A percentile compares a stretch with the other conserved stretches of the same genome.
Evolutionary conservation across 75 land plant species (phyloP).

Genomic region (Sequoiadendron giganteum): DNA sequence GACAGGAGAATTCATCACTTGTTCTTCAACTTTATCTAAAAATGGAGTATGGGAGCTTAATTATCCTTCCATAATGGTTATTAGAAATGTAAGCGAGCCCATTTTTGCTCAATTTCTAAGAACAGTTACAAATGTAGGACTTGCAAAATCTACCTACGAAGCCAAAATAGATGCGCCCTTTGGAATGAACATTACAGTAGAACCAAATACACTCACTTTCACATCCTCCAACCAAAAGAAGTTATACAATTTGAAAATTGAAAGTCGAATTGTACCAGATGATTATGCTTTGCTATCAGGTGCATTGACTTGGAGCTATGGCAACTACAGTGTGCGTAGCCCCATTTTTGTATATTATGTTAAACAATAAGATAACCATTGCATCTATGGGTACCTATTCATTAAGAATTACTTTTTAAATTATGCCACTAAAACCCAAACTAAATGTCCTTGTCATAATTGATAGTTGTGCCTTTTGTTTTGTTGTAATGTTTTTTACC

Average conservation of each 20-base stretch:
- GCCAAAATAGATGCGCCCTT: conserved; percentile 33
- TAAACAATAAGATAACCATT: no score
- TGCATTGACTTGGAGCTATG: conserved; percentile 49
- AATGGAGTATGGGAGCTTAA: neutral
- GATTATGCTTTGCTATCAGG: conserved; percentile 16
- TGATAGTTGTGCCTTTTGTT: no score
- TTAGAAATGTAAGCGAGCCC: neutral
- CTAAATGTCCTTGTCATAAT: no score
- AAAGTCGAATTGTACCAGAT: neutral
- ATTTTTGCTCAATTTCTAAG: conserved; percentile 20
- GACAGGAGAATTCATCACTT: no score
- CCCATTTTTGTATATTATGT: conserved; percentile 28
- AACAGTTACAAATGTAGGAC: conserved; percentile 81
- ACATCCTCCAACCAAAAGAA: conserved; percentile 38
- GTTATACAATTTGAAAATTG: conserved; percentile 41
- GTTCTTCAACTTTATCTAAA: no score
- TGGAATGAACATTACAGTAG: conserved; percentile 46
- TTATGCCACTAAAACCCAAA: no score
- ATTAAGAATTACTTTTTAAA: no score
- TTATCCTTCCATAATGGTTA: conserved; percentile 5
- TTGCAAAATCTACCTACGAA: conserved; percentile 43
- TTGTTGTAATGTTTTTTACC: no score
- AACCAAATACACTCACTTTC: conserved; percentile 50
- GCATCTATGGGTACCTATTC: no score
- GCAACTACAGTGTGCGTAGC: conserved; percentile 53